These are phyloP conservation scores for Aspergillus chevalieri DNA, from an alignment of 2,329 filamentous ascomycete genomes.

Conservation along the genomic window DNA sequence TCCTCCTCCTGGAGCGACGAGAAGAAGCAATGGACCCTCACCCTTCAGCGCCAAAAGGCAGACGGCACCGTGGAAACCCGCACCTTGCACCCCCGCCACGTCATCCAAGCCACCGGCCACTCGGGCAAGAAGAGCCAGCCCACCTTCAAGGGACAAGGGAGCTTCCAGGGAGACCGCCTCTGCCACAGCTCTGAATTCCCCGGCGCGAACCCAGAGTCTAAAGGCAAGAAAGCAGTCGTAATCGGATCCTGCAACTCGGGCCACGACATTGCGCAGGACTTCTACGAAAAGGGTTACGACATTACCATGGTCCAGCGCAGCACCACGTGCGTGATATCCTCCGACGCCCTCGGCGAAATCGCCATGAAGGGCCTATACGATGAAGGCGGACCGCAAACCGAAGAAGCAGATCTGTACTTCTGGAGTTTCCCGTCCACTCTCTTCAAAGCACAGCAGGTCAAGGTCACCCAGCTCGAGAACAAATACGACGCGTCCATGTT, in stretches of 20 bases:
- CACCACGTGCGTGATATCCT: constrained; percentile 58
- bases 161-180: constrained; percentile 54
- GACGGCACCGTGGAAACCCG: constrained; percentile 42
- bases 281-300: constrained; percentile 58
- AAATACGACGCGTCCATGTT: constrained; percentile 32
- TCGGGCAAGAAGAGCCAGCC: constrained; percentile 57
- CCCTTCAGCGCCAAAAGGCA: constrained; percentile 39
- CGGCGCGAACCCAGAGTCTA: constrained; percentile 44
- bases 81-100: constrained; percentile 55
- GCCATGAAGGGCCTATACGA: constrained; percentile 48
- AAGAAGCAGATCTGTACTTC: constrained; percentile 59
- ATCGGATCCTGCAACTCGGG: constrained; percentile 64
- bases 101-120: constrained; percentile 64
- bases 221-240: constrained; percentile 57
- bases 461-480: constrained; percentile 34
- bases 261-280: constrained; percentile 65
- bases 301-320: constrained; percentile 66
- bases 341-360: constrained; percentile 48
- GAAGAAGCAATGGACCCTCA: constrained; percentile 50
- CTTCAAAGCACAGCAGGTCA: constrained; percentile 54
- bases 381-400: constrained; percentile 50
- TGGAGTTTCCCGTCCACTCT: constrained; percentile 56
- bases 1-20: constrained; percentile 47
- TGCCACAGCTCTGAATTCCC: constrained; percentile 59
- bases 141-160: constrained; percentile 43